Conservation (phyloP, 2,329 filamentous ascomycete species). For the Pyrenochaeta sp. region DNA sequence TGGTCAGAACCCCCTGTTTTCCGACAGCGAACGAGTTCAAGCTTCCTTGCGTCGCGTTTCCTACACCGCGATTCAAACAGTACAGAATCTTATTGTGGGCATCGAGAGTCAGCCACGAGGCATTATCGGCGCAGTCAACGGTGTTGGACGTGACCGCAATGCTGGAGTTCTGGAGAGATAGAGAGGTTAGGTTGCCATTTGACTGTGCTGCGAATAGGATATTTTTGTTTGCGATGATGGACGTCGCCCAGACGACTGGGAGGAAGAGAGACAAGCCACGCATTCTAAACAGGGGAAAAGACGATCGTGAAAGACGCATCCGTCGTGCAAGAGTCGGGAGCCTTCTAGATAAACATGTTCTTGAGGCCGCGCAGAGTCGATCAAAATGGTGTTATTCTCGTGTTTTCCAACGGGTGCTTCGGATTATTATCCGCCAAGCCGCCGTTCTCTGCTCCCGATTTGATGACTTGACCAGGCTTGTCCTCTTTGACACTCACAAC, state of each 20-base stretch:
- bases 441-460: too few species aligned
- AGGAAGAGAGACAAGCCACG: not conserved
- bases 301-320: too few species aligned
- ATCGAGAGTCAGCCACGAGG: not conserved
- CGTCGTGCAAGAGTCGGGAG: too few species aligned
- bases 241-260: not conserved
- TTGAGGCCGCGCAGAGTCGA: too few species aligned
- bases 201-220: not conserved
- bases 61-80: not conserved
- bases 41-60: not conserved
- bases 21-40: conserved; percentile 1
- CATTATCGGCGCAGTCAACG: not conserved
- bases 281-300: not conserved
- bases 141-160: not conserved
- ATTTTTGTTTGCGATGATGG: not conserved
- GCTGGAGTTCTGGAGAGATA: not conserved
- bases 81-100: not conserved
- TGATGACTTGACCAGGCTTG: too few species aligned
- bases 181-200: not conserved
- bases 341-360: too few species aligned
- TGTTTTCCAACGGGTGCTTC: too few species aligned
- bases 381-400: too few species aligned
- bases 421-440: too few species aligned
- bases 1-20: not conserved
- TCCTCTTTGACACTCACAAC: too few species aligned